Evolutionary conservation across 2,329 filamentous ascomycete genomes (phyloP).

Genomic region (Microcyclospora pomicola): DNA sequence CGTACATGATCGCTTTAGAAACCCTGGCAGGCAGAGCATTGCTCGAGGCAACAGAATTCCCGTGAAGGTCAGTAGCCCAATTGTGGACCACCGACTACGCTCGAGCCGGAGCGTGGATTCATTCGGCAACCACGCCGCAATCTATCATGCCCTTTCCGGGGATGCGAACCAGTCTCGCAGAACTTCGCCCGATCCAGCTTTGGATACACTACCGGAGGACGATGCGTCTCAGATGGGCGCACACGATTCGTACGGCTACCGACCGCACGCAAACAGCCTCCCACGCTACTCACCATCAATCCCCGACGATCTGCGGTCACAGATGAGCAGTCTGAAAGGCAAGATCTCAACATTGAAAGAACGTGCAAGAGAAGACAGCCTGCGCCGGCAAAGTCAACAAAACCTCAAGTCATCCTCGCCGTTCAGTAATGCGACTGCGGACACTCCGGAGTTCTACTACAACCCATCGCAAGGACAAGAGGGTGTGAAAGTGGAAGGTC

Average conservation of each 20-base stretch:
- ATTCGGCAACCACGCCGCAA: constrained; percentile 5
- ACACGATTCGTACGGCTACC: too few relatives aligned
- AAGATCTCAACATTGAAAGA: constrained; percentile 71
- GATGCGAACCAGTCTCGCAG: constrained; percentile 1
- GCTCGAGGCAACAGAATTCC: constrained; percentile 8
- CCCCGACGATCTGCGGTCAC: constrained; percentile 58
- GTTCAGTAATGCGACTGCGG: constrained; percentile 50
- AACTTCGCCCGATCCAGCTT: constrained; percentile 25
- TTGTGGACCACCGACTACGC: constrained; percentile 14
- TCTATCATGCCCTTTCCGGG: too few relatives aligned
- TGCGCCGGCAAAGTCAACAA: constrained; percentile 64
- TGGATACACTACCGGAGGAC: constrained; percentile 32
- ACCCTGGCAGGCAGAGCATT: not conserved
- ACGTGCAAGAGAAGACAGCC: constrained; percentile 62
- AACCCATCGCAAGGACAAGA: constrained; percentile 8
- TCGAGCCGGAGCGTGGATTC: constrained; percentile 17
- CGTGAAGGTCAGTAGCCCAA: constrained; percentile 6
- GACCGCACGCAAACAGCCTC: too few relatives aligned
- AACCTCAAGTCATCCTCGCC: constrained; percentile 59
- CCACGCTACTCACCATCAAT: not conserved
- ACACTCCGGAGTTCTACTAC: constrained; percentile 20
- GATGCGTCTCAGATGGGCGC: constrained; percentile 9
- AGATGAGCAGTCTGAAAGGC: constrained; percentile 74
- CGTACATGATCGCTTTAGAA: constrained; percentile 16
- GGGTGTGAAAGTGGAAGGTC: not conserved